phyloP scores from a whole-genome alignment of 2,329 filamentous ascomycete species.

The Acrodontium crateriforme region DNA sequence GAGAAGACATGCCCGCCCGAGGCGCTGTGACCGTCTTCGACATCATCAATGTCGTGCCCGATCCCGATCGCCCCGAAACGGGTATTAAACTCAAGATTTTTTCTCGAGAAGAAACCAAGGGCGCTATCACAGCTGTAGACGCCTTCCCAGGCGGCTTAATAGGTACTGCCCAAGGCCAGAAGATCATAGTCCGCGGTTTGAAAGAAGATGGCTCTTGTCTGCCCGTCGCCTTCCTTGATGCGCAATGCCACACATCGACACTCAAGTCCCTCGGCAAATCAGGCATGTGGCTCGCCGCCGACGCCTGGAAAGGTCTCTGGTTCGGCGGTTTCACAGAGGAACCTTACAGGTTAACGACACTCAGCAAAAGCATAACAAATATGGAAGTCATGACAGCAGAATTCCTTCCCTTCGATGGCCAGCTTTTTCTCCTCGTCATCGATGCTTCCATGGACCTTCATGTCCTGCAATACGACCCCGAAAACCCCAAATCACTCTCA shows the following conservation, averaged over 20 bases:
- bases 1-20: slow-evolving; percentile 77
- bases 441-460: slow-evolving; percentile 80
- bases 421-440: slow-evolving; percentile 67
- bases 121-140: slow-evolving; percentile 77
- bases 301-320: slow-evolving; percentile 89
- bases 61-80: slow-evolving; percentile 73
- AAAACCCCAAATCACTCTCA: slow-evolving; percentile 86
- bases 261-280: slow-evolving; percentile 71
- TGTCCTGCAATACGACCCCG: slow-evolving; percentile 84
- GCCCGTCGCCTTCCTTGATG: slow-evolving; percentile 93
- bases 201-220: slow-evolving; percentile 89
- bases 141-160: slow-evolving; percentile 65
- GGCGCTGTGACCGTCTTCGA: slow-evolving; percentile 85
- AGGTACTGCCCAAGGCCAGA: slow-evolving; percentile 91
- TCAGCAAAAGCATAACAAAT: slow-evolving; percentile 68
- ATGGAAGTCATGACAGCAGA: slow-evolving; percentile 72
- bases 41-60: slow-evolving; percentile 79
- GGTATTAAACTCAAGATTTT: slow-evolving; percentile 74
- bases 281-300: slow-evolving; percentile 74
- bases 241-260: slow-evolving; percentile 85
- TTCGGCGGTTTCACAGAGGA: slow-evolving; percentile 95
- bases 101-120: slow-evolving; percentile 81
- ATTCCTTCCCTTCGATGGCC: slow-evolving; percentile 73
- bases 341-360: slow-evolving; percentile 86
- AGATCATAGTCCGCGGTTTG: slow-evolving; percentile 89